Base-by-base conservation (phyloP, 768 basidiomycete species). In the Inosperma sp. region DNA sequence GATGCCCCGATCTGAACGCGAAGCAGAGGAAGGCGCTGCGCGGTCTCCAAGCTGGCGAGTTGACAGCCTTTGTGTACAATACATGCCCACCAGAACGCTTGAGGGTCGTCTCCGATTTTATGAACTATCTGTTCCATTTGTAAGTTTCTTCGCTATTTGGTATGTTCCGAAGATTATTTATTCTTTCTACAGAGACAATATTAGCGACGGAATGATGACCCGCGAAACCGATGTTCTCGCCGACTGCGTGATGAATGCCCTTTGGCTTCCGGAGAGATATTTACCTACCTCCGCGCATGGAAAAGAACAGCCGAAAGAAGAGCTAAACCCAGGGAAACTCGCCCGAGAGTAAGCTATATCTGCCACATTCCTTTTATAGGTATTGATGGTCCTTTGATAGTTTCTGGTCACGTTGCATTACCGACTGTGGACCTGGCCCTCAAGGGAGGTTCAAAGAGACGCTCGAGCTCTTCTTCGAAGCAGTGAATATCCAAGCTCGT, bases 171-270 rank as follows among this genome's bases (percentile, higher is more conserved):
- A 51, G 48, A 26, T 54, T 45, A 19, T 52, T 40, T 54, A 49
- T 23, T 29, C 39, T 49, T 29, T 52, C 42, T 58, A 12, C 55
- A 77, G 76, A 30, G 87, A 90, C 62, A 82, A 90, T 62, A 78
- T 89, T 62, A 86, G 83, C 59, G 86, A 89, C 60, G 84, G 84
- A 46, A 85, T 87, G 83, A 79, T 83, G 72, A 77, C 78, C 48
- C 70, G 75, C 27, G 79, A 82, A 42, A 81, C 83, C 4, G 72
- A 76, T 54, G 70, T 72, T 14, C 70, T 86, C 48, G 75, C 82
- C 25, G 69, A 83, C 59, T 74, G 81, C 29, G 83, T 88, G 59
- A 84, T 88, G 80, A 83, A 84, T 60, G 79, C 83, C 2, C 66
- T 89, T 5, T 77, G 82, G 72, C 74, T 79, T 58, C 76, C 75